phyloP scores from a whole-genome alignment of 139 green algal species.

The Trebouxia sp. region DNA sequence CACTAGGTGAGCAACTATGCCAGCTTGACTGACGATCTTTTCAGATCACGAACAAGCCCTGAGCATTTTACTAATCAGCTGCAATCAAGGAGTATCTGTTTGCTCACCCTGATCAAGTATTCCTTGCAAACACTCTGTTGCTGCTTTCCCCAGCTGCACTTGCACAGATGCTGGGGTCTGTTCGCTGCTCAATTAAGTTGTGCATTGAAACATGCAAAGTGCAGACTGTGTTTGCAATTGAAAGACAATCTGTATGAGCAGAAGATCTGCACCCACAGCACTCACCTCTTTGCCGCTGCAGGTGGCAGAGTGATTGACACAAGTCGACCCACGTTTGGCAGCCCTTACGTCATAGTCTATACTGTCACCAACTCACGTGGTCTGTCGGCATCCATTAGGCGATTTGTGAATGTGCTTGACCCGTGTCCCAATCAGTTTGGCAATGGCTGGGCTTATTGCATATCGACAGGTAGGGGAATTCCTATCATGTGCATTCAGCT shows the following conservation, averaged over 20 bases:
- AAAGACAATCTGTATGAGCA: background rate
- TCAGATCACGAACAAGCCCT: background rate
- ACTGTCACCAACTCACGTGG: background rate
- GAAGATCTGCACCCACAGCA: background rate
- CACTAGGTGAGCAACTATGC: background rate
- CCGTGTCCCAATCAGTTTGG: background rate
- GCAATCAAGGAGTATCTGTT: background rate
- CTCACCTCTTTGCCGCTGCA: background rate
- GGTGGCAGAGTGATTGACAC: background rate
- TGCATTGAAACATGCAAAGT: too few species aligned
- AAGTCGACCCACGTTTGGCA: background rate
- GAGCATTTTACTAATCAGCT: background rate
- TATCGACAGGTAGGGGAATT: background rate
- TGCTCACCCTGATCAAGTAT: too few species aligned
- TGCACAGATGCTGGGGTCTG: too few species aligned
- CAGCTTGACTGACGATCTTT: background rate
- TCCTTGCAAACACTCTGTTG: too few species aligned
- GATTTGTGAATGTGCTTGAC: background rate
- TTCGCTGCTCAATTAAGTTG: too few species aligned
- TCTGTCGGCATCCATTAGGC: background rate
- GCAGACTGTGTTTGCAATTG: too few species aligned
- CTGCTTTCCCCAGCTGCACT: too few species aligned
- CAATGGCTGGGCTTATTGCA: too few species aligned
- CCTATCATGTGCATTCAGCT: background rate
- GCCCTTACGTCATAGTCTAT: background rate